phyloP scores from a whole-genome alignment of 345 rosid genomes.

The Populus nigra region DNA sequence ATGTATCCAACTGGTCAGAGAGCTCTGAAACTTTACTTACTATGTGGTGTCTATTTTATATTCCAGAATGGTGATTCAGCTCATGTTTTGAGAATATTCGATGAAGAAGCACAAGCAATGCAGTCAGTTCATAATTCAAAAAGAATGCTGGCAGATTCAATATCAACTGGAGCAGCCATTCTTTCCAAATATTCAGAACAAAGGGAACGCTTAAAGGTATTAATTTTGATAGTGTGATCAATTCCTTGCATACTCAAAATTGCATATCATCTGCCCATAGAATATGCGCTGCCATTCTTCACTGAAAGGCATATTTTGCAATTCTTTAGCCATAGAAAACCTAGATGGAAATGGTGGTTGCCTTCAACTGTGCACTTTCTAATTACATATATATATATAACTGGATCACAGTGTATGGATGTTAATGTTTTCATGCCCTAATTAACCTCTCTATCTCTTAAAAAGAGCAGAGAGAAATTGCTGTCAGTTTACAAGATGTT shows the following conservation, averaged over 20 bases:
- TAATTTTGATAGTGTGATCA: not conserved
- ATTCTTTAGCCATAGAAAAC: not conserved
- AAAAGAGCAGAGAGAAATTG: not conserved
- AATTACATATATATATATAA: no score
- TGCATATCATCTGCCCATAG: not conserved
- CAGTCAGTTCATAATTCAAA: slow-evolving; percentile 77
- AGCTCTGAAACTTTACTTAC: not conserved
- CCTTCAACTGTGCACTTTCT: not conserved
- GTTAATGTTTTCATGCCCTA: not conserved
- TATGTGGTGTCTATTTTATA: not conserved
- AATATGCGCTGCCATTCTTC: not conserved
- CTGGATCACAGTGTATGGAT: not conserved
- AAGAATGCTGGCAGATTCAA: slow-evolving; percentile 79
- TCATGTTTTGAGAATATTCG: slow-evolving; percentile 78
- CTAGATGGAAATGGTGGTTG: no score
- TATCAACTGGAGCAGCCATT: slow-evolving; percentile 72
- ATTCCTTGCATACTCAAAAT: not conserved
- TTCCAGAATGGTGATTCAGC: slow-evolving; percentile 73
- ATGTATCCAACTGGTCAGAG: not conserved
- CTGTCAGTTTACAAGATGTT: not conserved
- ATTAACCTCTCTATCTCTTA: not conserved
- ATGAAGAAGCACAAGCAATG: slow-evolving; percentile 92
- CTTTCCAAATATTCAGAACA: slow-evolving; percentile 86
- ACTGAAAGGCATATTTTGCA: not conserved
- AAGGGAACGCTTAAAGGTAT: slow-evolving; percentile 89